Evolutionary conservation across 1,284 basidiomycete species (phyloP), one percentile per base, ranked within the genome.

Genomic region (Trichosporon sp.): DNA sequence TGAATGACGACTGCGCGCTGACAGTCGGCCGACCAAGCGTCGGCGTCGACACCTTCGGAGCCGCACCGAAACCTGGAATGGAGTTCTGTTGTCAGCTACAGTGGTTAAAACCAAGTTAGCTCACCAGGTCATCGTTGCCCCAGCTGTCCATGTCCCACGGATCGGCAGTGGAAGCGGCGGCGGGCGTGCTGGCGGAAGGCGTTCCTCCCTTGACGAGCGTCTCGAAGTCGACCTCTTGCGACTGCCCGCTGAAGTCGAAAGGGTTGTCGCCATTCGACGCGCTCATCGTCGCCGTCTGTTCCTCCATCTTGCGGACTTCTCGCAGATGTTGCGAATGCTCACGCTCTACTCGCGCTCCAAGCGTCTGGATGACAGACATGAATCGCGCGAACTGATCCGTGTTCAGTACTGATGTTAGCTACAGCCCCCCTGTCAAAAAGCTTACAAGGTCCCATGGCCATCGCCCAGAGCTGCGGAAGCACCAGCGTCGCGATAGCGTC

Each of bases 401-500:
- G 76, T 91, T 97, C 35, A 98, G 85, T 48, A 98, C 91, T 93
- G 78, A 31, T 26, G 21, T 74, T 19, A 73, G 43, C 16, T 38
- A 65, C 26, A 32, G 32, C n/a, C 54, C 12, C 38, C 8, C 38
- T 7, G 35, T 37, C 40, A 43, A 4, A 21, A 14, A 26, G 87
- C 91, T 78, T 80, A 93, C 92, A 81, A 68, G 95, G 95, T n/a
- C 94, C 95, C 85, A 97, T 96, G 1, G 92, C 94, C 94, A 98
- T 96, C 1, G 91, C 87, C 95, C 95, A 98, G 8, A 98, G 85
- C 77, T 98, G 96, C 12, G 95, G 95, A 16, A 98, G 86, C 14
- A 98, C 93, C 43, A 96, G 87, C 0, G 92, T 96, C 0, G 96
- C 96, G 16, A 98, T 92, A 3, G 95, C 93, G 84, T 98, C 95